Conservation (phyloP, 176 grass and related monocot genomes). For the Chloris gayana region DNA sequence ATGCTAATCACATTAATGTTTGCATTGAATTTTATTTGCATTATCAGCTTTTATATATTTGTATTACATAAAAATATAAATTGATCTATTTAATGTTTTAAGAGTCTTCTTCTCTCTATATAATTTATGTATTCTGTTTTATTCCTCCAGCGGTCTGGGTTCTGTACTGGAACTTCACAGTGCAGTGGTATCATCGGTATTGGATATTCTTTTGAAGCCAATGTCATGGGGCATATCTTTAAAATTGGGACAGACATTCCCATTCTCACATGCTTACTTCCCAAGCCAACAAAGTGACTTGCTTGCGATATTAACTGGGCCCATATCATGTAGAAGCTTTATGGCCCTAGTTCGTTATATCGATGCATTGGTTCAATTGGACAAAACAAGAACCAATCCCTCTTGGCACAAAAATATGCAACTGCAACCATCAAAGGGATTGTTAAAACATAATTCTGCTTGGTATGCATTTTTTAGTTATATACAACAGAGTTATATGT, state of each 20-base stretch:
- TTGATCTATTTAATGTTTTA: conserved; percentile 15
- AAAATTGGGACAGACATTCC: conserved; percentile 62
- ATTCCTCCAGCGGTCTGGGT: conserved; percentile 63
- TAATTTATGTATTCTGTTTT: conserved; percentile 18
- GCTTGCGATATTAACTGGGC: conserved; percentile 62
- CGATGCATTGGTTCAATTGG: conserved; percentile 38
- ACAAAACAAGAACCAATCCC: background rate
- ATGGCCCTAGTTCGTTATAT: conserved; percentile 71
- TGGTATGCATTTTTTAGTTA: conserved; percentile 58
- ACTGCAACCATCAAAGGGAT: conserved; percentile 37
- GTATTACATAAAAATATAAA: background rate
- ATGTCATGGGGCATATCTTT: conserved; percentile 71
- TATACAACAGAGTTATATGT: conserved; percentile 13
- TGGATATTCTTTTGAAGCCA: conserved; percentile 81
- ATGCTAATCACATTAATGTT: background rate
- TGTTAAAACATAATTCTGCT: conserved; percentile 55
- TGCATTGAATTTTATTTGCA: background rate
- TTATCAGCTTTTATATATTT: background rate
- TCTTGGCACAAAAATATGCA: conserved; percentile 28
- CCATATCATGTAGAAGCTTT: conserved; percentile 69
- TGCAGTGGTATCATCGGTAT: conserved; percentile 61
- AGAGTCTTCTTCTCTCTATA: background rate
- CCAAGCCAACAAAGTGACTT: conserved; percentile 63
- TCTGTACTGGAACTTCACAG: conserved; percentile 65
- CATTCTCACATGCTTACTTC: conserved; percentile 70